Evolutionary conservation across 345 rosid species (phyloP).

Genomic region (Xanthoceras sorbifolium): DNA sequence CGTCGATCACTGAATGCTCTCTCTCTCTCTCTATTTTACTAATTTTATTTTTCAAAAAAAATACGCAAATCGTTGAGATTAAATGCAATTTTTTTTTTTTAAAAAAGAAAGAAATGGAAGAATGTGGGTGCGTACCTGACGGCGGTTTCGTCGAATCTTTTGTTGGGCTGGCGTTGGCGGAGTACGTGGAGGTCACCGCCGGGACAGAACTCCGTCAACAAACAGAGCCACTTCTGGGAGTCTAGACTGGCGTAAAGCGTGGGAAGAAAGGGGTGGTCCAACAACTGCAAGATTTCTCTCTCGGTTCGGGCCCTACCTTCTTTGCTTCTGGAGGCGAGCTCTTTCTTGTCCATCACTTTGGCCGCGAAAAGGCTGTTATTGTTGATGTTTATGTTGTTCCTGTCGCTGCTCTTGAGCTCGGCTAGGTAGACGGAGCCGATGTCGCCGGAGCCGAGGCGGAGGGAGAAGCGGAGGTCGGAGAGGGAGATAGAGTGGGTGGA

Average conservation of each 20-base stretch:
- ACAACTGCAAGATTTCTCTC: constrained; percentile 71
- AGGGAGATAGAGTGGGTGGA: constrained; percentile 49
- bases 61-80: neutral
- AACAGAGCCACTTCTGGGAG: constrained; percentile 78
- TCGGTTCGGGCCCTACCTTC: constrained; percentile 87
- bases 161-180: constrained; percentile 76
- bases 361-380: constrained; percentile 50
- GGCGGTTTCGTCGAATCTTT: constrained; percentile 83
- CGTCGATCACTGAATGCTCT: constrained; percentile 8
- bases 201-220: constrained; percentile 88
- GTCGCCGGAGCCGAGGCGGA: constrained; percentile 90
- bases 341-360: constrained; percentile 92
- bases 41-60: neutral
- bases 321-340: constrained; percentile 73
- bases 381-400: neutral
- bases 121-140: constrained; percentile 59
- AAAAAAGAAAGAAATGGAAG: constrained; percentile 28
- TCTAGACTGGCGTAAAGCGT: constrained; percentile 74
- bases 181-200: constrained; percentile 99
- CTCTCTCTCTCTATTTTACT: neutral
- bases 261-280: constrained; percentile 93
- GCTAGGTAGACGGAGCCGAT: constrained; percentile 90
- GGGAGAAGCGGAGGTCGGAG: constrained; percentile 74
- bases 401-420: constrained; percentile 42
- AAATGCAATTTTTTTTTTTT: neutral